phyloP scores from a whole-genome alignment of 768 basidiomycete genomes.

The Cubamyces sp. region DNA sequence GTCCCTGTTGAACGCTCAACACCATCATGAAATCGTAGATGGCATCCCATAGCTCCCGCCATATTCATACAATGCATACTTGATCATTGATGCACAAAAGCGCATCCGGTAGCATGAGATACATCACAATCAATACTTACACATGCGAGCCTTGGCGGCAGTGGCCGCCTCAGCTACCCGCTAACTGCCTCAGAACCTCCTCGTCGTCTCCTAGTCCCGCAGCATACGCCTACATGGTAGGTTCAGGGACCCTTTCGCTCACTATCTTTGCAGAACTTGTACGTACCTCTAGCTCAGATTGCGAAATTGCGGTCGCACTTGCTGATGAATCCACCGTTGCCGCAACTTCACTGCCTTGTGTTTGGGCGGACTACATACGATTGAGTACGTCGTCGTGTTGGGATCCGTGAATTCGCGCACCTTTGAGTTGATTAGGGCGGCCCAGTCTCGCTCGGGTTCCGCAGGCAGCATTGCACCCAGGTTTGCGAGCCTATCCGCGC shows the following conservation, averaged over 20 bases:
- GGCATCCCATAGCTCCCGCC: too few species aligned
- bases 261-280: background rate
- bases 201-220: conserved; percentile 10
- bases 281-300: conserved; percentile 20
- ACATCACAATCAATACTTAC: too few species aligned
- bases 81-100: too few species aligned
- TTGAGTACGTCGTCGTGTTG: background rate
- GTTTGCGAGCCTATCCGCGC: conserved; percentile 77
- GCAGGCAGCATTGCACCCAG: conserved; percentile 48
- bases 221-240: conserved; percentile 14
- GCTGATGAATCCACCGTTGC: background rate
- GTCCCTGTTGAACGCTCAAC: background rate
- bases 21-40: too few species aligned
- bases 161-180: too few species aligned
- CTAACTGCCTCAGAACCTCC: background rate
- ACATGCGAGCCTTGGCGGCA: too few species aligned
- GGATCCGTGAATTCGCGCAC: background rate
- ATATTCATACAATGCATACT: background rate
- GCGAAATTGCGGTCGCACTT: background rate
- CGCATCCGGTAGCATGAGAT: too few species aligned
- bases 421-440: conserved; percentile 18
- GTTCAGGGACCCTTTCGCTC: background rate
- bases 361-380: background rate
- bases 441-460: conserved; percentile 65
- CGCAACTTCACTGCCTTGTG: background rate